These are phyloP conservation scores for Crithidia fasciculata DNA, from an alignment of 208 protist species.

Conservation along the genomic window DNA sequence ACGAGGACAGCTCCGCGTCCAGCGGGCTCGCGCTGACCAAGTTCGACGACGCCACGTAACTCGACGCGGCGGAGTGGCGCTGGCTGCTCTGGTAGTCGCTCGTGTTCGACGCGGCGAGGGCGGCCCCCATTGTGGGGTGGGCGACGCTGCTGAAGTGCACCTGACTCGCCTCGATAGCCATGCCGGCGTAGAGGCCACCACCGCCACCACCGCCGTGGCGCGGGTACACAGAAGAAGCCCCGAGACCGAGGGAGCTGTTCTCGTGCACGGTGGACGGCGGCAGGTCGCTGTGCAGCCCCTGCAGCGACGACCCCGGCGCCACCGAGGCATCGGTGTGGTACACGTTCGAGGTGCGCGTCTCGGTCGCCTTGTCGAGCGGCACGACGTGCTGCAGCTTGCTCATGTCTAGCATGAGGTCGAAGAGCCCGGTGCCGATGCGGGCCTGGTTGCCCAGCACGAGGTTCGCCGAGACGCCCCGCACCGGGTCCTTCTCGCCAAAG, in stretches of 20 bases:
- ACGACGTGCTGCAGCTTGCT: slow-evolving; percentile 87
- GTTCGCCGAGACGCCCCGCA: slow-evolving; percentile 97
- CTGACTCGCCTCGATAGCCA: slow-evolving; percentile 60
- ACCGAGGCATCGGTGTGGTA: slow-evolving; percentile 85
- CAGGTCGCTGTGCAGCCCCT: slow-evolving; percentile 38
- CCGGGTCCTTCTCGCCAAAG: slow-evolving; percentile 95
- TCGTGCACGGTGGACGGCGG: slow-evolving; percentile 80
- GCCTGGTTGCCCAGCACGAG: slow-evolving; percentile 98
- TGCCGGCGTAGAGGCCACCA: slow-evolving; percentile 49
- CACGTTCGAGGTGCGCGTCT: slow-evolving; percentile 72
- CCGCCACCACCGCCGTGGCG: slow-evolving; percentile 2
- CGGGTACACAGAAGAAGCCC: slow-evolving; percentile 27
- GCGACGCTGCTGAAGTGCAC: slow-evolving; percentile 57
- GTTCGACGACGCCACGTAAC: slow-evolving; percentile 24
- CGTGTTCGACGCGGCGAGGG: slow-evolving; percentile 44
- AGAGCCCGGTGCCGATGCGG: slow-evolving; percentile 96
- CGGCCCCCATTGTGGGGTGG: slow-evolving; percentile 17
- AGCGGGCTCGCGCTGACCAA: slow-evolving; percentile 19
- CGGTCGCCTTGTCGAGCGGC: slow-evolving; percentile 78
- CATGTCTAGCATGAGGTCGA: slow-evolving; percentile 97
- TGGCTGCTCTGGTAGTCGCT: slow-evolving; percentile 35
- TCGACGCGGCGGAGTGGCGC: slow-evolving; percentile 27
- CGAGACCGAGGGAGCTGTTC: slow-evolving; percentile 52
- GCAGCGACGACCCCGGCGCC: slow-evolving; percentile 25
- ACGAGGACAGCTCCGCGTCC: slow-evolving; percentile 63